Conservation (phyloP, 2,329 filamentous ascomycete genomes). For the Venturia carpophila region DNA sequence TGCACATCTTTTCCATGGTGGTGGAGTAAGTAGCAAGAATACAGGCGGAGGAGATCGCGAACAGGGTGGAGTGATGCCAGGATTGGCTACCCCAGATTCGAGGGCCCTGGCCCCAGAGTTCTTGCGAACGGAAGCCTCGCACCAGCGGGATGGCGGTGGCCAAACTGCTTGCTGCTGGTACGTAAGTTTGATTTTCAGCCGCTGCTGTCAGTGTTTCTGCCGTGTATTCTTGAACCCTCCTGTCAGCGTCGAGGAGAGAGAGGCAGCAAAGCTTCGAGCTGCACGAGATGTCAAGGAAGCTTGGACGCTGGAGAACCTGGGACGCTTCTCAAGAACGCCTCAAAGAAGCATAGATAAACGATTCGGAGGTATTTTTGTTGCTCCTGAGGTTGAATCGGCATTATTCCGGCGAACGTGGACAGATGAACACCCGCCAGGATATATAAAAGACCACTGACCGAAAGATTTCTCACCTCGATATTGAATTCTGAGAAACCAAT, state of each 20-base stretch:
- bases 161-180: background rate
- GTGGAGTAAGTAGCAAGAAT: background rate
- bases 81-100: slow-evolving; percentile 5
- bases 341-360: background rate
- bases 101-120: background rate
- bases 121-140: background rate
- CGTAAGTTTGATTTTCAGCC: background rate
- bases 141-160: background rate
- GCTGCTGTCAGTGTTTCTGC: background rate
- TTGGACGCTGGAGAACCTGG: background rate
- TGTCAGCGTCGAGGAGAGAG: background rate
- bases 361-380: background rate
- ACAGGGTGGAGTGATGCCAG: slow-evolving; percentile 1
- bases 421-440: too few species aligned
- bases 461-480: too few species aligned
- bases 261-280: background rate
- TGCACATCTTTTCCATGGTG: background rate
- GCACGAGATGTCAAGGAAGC: slow-evolving; percentile 1
- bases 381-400: background rate
- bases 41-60: background rate
- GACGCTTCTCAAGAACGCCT: background rate
- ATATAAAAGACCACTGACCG: too few species aligned
- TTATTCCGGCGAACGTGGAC: background rate
- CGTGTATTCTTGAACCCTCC: background rate
- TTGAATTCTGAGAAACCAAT: too few species aligned